phyloP scores from a whole-genome alignment of 768 basidiomycete genomes.

The Podaxis rugospora region DNA sequence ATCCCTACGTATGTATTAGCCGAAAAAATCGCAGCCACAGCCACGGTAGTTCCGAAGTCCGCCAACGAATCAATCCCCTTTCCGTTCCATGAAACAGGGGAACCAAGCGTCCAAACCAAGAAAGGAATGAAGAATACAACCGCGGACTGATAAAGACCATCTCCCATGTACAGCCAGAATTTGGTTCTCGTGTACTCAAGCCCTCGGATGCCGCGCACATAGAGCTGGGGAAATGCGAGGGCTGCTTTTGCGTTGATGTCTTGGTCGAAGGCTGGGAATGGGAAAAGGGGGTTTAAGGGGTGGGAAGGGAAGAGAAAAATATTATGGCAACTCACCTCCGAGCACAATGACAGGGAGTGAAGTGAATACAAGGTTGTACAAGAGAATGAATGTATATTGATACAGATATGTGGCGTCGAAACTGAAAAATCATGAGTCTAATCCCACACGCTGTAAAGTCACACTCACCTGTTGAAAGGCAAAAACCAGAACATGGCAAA shows the following conservation, averaged over 20 bases:
- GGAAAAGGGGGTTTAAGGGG: constrained; percentile 11
- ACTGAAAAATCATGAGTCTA: constrained; percentile 32
- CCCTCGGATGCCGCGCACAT: constrained; percentile 89
- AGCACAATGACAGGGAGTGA: constrained; percentile 88
- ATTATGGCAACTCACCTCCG: constrained; percentile 54
- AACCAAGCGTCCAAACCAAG: constrained; percentile 61
- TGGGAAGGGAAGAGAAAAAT: constrained; percentile 1
- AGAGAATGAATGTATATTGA: constrained; percentile 89
- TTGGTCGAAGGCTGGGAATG: constrained; percentile 82
- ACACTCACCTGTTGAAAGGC: constrained; percentile 72
- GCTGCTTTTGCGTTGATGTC: constrained; percentile 89
- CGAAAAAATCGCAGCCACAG: constrained; percentile 80
- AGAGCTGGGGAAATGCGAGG: constrained; percentile 92
- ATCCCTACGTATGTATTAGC: constrained; percentile 90
- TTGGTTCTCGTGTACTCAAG: constrained; percentile 87
- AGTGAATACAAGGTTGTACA: constrained; percentile 92
- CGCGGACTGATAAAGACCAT: constrained; percentile 90
- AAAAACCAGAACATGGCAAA: constrained; percentile 93
- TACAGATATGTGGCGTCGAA: constrained; percentile 95
- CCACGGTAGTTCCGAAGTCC: constrained; percentile 91
- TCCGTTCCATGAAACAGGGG: constrained; percentile 72
- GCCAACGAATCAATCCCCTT: constrained; percentile 72
- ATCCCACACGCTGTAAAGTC: constrained; percentile 8
- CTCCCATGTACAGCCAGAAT: constrained; percentile 95
- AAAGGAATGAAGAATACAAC: constrained; percentile 88